A percentile compares a stretch with the other conserved stretches of the same genome.
Evolutionary conservation across 495 filamentous ascomycete genomes (phyloP).

Genomic region (Penicillium atrosanguineum): DNA sequence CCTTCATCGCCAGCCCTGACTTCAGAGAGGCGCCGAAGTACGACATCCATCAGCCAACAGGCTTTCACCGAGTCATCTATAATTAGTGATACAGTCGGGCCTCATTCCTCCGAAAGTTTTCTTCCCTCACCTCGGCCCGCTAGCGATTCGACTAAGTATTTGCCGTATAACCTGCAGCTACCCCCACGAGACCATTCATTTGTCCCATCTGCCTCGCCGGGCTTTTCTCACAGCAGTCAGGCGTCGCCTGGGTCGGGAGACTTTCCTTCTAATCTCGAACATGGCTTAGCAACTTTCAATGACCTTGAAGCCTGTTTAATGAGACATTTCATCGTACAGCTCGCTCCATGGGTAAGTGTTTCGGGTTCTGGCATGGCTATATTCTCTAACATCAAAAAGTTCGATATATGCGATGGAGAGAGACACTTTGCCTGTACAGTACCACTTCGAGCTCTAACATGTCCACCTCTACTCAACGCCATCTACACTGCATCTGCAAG

Average conservation of each 20-base stretch:
- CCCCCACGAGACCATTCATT: conserved; percentile 11
- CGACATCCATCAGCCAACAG: conserved; percentile 1
- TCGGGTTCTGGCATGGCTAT: neutral
- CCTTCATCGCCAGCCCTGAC: conserved; percentile 2
- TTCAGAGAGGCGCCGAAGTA: conserved; percentile 5
- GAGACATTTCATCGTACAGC: conserved; percentile 30
- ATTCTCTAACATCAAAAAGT: conserved; percentile 7
- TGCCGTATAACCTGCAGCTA: conserved; percentile 11
- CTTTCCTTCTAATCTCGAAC: neutral
- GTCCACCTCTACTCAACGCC: conserved; percentile 31
- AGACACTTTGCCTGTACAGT: conserved; percentile 34
- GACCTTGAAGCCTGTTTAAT: conserved; percentile 31
- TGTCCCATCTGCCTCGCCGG: conserved; percentile 11
- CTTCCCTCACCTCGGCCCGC: conserved; percentile 4
- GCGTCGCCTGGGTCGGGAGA: conserved; percentile 7
- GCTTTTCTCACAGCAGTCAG: conserved; percentile 15
- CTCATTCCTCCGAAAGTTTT: conserved; percentile 8
- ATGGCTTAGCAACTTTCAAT: conserved; percentile 9
- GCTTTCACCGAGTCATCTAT: conserved; percentile 3
- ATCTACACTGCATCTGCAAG: conserved; percentile 31
- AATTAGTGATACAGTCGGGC: conserved; percentile 2
- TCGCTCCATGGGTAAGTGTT: conserved; percentile 26
- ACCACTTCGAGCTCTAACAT: conserved; percentile 26
- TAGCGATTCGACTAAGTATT: conserved; percentile 1
- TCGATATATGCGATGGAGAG: conserved; percentile 25